Conservation (phyloP, 768 basidiomycete species). For the Phanerodontia chrysosporium region DNA sequence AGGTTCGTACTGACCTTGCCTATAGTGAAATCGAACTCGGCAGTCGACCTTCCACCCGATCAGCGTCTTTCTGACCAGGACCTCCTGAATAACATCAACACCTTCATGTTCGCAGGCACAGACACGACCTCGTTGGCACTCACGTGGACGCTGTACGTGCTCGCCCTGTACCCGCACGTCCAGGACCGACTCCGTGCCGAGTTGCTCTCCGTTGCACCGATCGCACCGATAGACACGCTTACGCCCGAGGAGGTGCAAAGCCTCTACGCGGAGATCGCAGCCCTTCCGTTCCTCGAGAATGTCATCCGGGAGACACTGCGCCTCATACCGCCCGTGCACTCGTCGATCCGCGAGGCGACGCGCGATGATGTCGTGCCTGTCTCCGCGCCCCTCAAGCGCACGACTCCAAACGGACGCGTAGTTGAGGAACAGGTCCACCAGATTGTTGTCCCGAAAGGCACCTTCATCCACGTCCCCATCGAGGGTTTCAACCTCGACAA, state of each 20-base stretch:
- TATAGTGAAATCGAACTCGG: constrained; percentile 79
- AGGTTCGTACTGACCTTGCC: not conserved
- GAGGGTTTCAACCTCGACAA: constrained; percentile 80
- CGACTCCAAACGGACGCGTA: constrained; percentile 40
- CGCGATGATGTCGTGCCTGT: constrained; percentile 77
- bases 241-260: constrained; percentile 65
- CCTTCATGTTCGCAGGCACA: constrained; percentile 88
- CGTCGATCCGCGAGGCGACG: constrained; percentile 73
- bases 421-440: constrained; percentile 34
- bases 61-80: constrained; percentile 85
- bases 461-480: constrained; percentile 71
- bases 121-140: constrained; percentile 81
- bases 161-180: constrained; percentile 61
- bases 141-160: constrained; percentile 78
- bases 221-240: constrained; percentile 35
- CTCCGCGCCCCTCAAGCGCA: constrained; percentile 50
- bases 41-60: constrained; percentile 61
- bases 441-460: constrained; percentile 60
- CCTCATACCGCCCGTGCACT: constrained; percentile 78
- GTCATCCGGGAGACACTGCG: constrained; percentile 73
- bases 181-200: constrained; percentile 75
- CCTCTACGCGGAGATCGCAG: constrained; percentile 49
- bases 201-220: constrained; percentile 43
- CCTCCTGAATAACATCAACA: constrained; percentile 80
- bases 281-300: constrained; percentile 70